Base-by-base conservation (phyloP, 768 basidiomycete genomes). In the Mycena haematopus region DNA sequence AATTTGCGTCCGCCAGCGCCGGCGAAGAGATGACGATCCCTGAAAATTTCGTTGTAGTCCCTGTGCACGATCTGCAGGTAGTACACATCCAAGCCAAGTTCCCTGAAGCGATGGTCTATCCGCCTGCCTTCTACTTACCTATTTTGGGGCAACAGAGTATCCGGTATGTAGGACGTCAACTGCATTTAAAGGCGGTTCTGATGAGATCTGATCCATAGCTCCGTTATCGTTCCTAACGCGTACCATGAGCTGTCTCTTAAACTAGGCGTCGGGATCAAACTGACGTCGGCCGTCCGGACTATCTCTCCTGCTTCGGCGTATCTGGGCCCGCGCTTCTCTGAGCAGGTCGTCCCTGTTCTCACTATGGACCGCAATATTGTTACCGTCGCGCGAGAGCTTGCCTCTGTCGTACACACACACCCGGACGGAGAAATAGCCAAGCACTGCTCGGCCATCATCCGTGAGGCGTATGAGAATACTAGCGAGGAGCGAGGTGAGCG, bases 291-390 rank as follows among this genome's bases (percentile, higher is more conserved):
- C 8, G 77, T 86, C 17, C 82, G 86, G 60, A 84, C 84, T 1
- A 85, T 87, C 46, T 85, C 84, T n/a, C 84, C 84, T 2, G 80
- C 82, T 47, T 83, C 84, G 6, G 85, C 84, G 1, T 84, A 82
- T 66, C 70, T 86, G 14, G 84, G 84, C 1, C 84, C 84, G 3
- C 79, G 83, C 21, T 87, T 87, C 70, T 85, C 84, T 3, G 70
- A 78, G 1, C 74, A 82, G 45, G 80, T 86, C 27, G 80, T 85
- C 27, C 84, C 84, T 6, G 75, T 67, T 11, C 76, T 87, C 19
- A 76, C 71, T 22, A 79, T 84, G 73, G 80, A 86, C 59, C 75
- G 72, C 4, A 76, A 77, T 29, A 74, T 86, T 21, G 75, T 86
- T 25, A 84, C 81, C 0, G 84, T 87, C 14, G 84, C 84, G 13